A percentile compares a stretch with the other conserved stretches of the same genome.
phyloP scores from a whole-genome alignment of 345 rosid species.

The rapeseed (Brassica napus) region Da-Ae NC_063437.1:11871501-11872000 shows the following conservation, averaged over 20 bases:
- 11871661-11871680: slow-evolving; percentile 94
- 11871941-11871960: slow-evolving; percentile 83
- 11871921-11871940: slow-evolving; percentile 54
- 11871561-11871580: background rate
- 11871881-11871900: no score
- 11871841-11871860: no score
- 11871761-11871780: slow-evolving; percentile 97
- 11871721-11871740: slow-evolving; percentile 99
- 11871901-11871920: slow-evolving; percentile 46
- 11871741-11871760: slow-evolving; percentile 99
- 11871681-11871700: slow-evolving; percentile 92
- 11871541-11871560: slow-evolving; percentile 3
- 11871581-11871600: slow-evolving; percentile 53
- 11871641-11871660: slow-evolving; percentile 98
- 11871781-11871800: slow-evolving; percentile 50
- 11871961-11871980: slow-evolving; percentile 80
- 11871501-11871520: slow-evolving; percentile 88
- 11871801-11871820: slow-evolving; percentile 55
- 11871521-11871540: background rate
- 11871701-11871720: slow-evolving; percentile 92
- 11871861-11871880: no score
- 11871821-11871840: slow-evolving; percentile 44
- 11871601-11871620: slow-evolving; percentile 93
- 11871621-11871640: slow-evolving; percentile 97
- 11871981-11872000: slow-evolving; percentile 77